Base-by-base conservation (phyloP, 1,284 basidiomycete genomes). In the Cutaneotrichosporon mucoides region DNA sequence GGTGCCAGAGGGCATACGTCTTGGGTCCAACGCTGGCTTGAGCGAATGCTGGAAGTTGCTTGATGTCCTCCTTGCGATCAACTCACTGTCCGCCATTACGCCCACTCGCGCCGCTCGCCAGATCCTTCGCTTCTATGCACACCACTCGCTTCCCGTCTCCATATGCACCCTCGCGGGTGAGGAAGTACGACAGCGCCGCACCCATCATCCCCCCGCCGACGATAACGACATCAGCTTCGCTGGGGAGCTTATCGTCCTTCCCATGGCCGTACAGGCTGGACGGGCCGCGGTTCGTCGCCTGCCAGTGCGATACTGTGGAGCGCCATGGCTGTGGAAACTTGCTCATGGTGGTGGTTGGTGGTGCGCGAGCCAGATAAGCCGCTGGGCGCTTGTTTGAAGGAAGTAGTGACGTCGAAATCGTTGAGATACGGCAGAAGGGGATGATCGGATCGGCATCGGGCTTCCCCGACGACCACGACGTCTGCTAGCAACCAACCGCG, bases 61-160 rank as follows among this genome's bases (percentile, higher is more conserved):
- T 24, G 24, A 24, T 24, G 24, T 24, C 24, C 24, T 24, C 24
- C 24, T 24, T 24, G 24, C 24, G 24, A 24, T 10, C 2, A 5
- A 54, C 53, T 34, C 47, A 56, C 55, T 73, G 72, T 33, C 73
- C 73, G 16, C 73, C 75, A 47, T 76, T 74, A 10, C 74, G 58
- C 5, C 74, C 51, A 70, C 71, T 66, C 3, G 73, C 73, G 6
- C 73, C 73, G n/a, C 67, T 70, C 11, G 62, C 72, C 4, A 72
- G 57, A 54, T 75, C 73, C 59, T 73, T 73, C 36, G 71, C 73
- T 40, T 75, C 73, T 15, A 75, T 33, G 8, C 67, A 57, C 2
- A 71, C 63, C 7, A 75, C 57, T 35, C 42, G 58, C 56, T 69
- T 69, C 6, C 67, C 68, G 13, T 53, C 60, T 5, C 65, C 67